Evolutionary conservation across 75 land plant species (phyloP).

Genomic region (Cunninghamia lanceolata): DNA sequence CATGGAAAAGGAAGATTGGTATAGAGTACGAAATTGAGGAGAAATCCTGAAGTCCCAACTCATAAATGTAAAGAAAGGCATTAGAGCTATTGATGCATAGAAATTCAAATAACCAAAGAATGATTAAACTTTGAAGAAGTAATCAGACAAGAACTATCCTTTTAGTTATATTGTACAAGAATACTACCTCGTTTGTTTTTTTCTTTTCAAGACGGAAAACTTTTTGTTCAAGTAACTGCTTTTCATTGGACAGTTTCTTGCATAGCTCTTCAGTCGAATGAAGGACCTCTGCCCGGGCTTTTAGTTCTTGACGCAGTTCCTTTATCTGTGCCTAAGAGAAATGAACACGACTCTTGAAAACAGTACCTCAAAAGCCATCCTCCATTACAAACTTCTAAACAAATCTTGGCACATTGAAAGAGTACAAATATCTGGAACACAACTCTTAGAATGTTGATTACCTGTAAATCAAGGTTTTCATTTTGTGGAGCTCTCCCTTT

Average conservation of each 20-base stretch:
- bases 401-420: not conserved
- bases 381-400: not conserved
- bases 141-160: not conserved
- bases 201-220: conserved; percentile 66
- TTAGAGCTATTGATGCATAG: not conserved
- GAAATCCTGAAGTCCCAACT: not conserved
- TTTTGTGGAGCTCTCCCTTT: conserved; percentile 19
- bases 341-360: not conserved
- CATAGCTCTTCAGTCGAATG: conserved; percentile 49
- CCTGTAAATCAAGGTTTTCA: conserved; percentile 35
- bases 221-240: conserved; percentile 71
- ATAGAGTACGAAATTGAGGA: not conserved
- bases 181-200: conserved; percentile 61
- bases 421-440: not conserved
- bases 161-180: not conserved
- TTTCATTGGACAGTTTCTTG: conserved; percentile 65
- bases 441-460: conserved; percentile 10
- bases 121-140: not conserved
- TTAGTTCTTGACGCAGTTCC: conserved; percentile 72
- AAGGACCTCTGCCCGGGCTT: conserved; percentile 51
- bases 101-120: not conserved
- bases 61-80: not conserved
- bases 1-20: not conserved
- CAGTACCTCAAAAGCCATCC: not conserved
- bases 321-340: conserved; percentile 29